A percentile compares a stretch with the other conserved stretches of the same genome.
phyloP scores from a whole-genome alignment of 2,329 filamentous ascomycete species.

The Colletotrichum australisinense region DNA sequence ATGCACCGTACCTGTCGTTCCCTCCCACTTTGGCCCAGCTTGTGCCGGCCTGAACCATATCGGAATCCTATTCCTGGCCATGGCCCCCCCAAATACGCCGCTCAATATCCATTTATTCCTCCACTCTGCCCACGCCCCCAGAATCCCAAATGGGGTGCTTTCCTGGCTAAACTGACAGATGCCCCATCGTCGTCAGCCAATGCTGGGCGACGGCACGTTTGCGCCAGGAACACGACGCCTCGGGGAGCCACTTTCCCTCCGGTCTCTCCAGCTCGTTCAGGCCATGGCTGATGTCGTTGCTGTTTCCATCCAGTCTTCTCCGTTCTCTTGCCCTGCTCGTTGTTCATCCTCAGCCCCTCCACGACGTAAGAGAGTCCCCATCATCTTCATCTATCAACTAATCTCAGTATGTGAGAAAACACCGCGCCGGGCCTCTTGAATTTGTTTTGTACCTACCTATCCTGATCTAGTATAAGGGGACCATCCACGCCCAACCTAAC shows the following conservation, averaged over 20 bases:
- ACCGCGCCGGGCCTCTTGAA: background rate
- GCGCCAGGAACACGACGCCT: conserved; percentile 34
- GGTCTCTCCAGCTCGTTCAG: conserved; percentile 7
- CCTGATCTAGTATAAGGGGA: conserved; percentile 31
- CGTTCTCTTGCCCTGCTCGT: background rate
- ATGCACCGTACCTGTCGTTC: conserved; percentile 34
- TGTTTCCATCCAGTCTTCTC: conserved; percentile 18
- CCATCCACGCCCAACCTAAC: conserved; percentile 8
- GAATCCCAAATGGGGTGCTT: conserved; percentile 13
- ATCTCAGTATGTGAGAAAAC: background rate
- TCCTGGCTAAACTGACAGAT: conserved; percentile 18
- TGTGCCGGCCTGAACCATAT: background rate
- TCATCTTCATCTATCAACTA: background rate
- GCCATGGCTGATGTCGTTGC: conserved; percentile 11
- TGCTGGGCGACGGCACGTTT: conserved; percentile 33
- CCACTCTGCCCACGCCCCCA: conserved; percentile 24
- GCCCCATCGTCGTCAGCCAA: conserved; percentile 35
- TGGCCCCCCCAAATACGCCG: background rate
- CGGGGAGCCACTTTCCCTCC: background rate
- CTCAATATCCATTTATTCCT: conserved; percentile 7
- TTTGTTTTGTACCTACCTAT: conserved; percentile 11
- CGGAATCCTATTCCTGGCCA: background rate
- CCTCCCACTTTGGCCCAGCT: conserved; percentile 17
- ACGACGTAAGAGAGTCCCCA: background rate
- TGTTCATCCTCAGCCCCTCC: background rate